Percentiles rank a stretch among this genome's conserved stretches.
Conservation (phyloP, 192 early-diverging fungal genomes). For the Oehlia diaphana region DNA sequence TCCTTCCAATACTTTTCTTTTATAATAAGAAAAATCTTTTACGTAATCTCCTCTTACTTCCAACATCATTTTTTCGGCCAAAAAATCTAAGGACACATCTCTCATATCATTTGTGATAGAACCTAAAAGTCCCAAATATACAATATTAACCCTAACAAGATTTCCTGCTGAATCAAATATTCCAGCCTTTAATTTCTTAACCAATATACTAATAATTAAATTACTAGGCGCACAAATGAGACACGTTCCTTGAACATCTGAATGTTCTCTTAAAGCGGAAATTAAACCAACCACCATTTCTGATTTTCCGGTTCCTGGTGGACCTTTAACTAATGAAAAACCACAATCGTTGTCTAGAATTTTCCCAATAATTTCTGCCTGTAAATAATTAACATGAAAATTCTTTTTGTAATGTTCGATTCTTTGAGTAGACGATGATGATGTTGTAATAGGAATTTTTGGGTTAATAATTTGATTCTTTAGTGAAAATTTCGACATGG, state of each 20-base stretch:
- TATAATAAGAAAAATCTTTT: conserved; percentile 44
- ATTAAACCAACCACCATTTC: conserved; percentile 87
- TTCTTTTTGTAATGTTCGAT: conserved; percentile 50
- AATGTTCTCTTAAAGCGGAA: conserved; percentile 42
- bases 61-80: conserved; percentile 33
- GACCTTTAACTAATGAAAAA: conserved; percentile 87
- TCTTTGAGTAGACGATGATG: conserved; percentile 32
- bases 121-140: conserved; percentile 77
- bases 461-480: conserved; percentile 66
- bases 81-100: background rate
- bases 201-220: conserved; percentile 92
- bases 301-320: conserved; percentile 65
- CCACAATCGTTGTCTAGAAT: conserved; percentile 65
- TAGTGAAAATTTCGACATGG: conserved; percentile 64
- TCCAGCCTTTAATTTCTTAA: conserved; percentile 68
- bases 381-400: conserved; percentile 82
- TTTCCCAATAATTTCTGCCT: conserved; percentile 78
- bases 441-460: conserved; percentile 32
- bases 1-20: conserved; percentile 67
- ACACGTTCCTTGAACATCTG: conserved; percentile 37
- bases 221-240: conserved; percentile 95
- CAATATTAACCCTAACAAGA: conserved; percentile 58
- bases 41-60: conserved; percentile 36
- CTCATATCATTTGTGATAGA: conserved; percentile 60
- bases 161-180: background rate